Conservation (phyloP, 768 basidiomycete genomes). For the Phylloporus arenicola region DNA sequence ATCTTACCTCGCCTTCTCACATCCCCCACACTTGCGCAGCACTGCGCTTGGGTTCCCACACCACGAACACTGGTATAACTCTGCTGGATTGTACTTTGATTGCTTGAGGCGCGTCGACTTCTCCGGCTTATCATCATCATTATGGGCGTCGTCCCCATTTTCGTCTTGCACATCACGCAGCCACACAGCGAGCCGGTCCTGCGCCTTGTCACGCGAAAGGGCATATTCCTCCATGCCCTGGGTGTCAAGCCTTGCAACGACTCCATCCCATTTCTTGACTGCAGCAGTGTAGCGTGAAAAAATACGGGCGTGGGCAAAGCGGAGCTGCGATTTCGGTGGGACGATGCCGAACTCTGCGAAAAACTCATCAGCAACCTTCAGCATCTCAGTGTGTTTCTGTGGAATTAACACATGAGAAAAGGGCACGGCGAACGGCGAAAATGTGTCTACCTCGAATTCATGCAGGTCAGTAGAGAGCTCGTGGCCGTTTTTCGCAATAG, state of each 20-base stretch:
- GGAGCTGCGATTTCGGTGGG: conserved; percentile 36
- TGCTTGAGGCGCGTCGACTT: conserved; percentile 31
- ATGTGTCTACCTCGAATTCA: conserved; percentile 10
- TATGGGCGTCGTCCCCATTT: conserved; percentile 20
- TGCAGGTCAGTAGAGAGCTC: conserved; percentile 1
- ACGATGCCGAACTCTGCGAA: conserved; percentile 13
- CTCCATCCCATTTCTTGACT: conserved; percentile 40
- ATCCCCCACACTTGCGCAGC: conserved; percentile 44
- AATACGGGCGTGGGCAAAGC: conserved; percentile 47
- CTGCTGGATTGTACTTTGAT: conserved; percentile 33
- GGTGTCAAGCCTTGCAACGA: conserved; percentile 36
- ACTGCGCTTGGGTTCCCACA: conserved; percentile 56
- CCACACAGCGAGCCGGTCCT: conserved; percentile 55
- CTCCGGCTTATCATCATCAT: conserved; percentile 18
- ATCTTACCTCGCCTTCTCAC: conserved; percentile 34
- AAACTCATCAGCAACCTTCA: too few relatives aligned
- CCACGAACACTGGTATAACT: conserved; percentile 56
- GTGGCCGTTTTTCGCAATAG: neutral
- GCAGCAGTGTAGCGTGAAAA: conserved; percentile 41
- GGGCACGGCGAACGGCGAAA: too few relatives aligned
- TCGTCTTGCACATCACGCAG: conserved; percentile 42
- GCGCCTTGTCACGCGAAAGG: conserved; percentile 36
- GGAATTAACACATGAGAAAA: too few relatives aligned
- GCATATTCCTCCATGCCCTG: conserved; percentile 18
- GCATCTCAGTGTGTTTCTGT: too few relatives aligned